These are phyloP conservation scores for Aspergillus candidus DNA, from an alignment of 2,329 filamentous ascomycete species.

Conservation along the genomic window DNA sequence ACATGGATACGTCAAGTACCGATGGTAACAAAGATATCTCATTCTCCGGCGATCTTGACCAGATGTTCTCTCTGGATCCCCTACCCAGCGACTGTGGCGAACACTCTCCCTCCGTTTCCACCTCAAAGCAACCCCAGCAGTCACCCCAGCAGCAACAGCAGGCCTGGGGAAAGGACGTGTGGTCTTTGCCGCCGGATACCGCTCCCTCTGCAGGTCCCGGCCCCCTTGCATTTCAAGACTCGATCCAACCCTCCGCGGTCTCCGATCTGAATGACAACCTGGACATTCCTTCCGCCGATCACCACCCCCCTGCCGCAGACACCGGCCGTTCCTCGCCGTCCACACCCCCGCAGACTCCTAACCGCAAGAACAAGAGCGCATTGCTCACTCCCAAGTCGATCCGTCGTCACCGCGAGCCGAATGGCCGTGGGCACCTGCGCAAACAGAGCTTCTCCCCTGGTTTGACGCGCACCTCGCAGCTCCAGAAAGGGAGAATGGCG, in stretches of 20 bases:
- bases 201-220: slow-evolving; percentile 27
- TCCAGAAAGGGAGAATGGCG: slow-evolving; percentile 39
- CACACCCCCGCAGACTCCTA: slow-evolving; percentile 33
- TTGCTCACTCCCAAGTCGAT: slow-evolving; percentile 34
- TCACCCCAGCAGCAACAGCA: slow-evolving; percentile 32
- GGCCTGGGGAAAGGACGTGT: slow-evolving; percentile 50
- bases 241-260: slow-evolving; percentile 32
- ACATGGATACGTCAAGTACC: slow-evolving; percentile 50
- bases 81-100: slow-evolving; percentile 49
- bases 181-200: slow-evolving; percentile 47
- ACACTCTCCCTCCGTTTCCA: slow-evolving; percentile 46
- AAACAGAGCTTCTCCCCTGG: slow-evolving; percentile 44
- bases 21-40: slow-evolving; percentile 45
- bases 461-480: slow-evolving; percentile 50
- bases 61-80: slow-evolving; percentile 47
- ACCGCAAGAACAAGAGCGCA: slow-evolving; percentile 33
- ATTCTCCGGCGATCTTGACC: slow-evolving; percentile 45
- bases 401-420: slow-evolving; percentile 36
- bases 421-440: slow-evolving; percentile 34
- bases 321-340: slow-evolving; percentile 26
- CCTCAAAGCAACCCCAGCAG: slow-evolving; percentile 35
- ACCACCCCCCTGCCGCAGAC: slow-evolving; percentile 14
- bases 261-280: slow-evolving; percentile 28
- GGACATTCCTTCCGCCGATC: slow-evolving; percentile 25
- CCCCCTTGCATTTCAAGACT: slow-evolving; percentile 32